Conservation (phyloP, 208 protist genomes). For the Borovskyia barvae region DNA sequence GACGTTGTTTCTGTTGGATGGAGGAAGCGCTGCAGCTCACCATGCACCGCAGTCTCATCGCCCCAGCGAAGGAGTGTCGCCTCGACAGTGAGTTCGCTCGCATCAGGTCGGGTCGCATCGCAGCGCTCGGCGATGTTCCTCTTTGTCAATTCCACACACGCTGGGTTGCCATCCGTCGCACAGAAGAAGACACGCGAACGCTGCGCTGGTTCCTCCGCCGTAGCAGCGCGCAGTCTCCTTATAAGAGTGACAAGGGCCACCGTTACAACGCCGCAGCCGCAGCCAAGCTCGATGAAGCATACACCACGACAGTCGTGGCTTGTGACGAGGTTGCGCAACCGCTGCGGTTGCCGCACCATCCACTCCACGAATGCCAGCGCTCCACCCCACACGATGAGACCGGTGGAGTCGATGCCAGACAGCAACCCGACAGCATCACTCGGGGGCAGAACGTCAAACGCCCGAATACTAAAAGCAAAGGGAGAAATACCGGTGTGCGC, state of each 20-base stretch:
- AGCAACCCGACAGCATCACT: constrained; percentile 36
- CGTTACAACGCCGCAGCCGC: constrained; percentile 28
- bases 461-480: constrained; percentile 30
- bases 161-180: constrained; percentile 34
- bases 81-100: too few species aligned
- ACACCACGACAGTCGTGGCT: not conserved
- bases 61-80: constrained; percentile 26
- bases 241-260: too few species aligned
- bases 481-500: too few species aligned
- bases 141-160: constrained; percentile 25
- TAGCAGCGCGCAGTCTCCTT: constrained; percentile 17
- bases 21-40: not conserved
- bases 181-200: constrained; percentile 6
- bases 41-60: not conserved
- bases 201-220: not conserved
- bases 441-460: constrained; percentile 30
- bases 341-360: constrained; percentile 4
- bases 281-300: constrained; percentile 29
- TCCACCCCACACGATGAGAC: constrained; percentile 38
- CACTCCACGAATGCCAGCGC: constrained; percentile 39
- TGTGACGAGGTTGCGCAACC: not conserved
- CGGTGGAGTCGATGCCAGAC: constrained; percentile 29
- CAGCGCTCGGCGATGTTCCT: constrained; percentile 27
- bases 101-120: not conserved
- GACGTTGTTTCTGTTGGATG: not conserved